Base-by-base conservation (phyloP, 331 rosid species). In the Quercus tomentella region DNA sequence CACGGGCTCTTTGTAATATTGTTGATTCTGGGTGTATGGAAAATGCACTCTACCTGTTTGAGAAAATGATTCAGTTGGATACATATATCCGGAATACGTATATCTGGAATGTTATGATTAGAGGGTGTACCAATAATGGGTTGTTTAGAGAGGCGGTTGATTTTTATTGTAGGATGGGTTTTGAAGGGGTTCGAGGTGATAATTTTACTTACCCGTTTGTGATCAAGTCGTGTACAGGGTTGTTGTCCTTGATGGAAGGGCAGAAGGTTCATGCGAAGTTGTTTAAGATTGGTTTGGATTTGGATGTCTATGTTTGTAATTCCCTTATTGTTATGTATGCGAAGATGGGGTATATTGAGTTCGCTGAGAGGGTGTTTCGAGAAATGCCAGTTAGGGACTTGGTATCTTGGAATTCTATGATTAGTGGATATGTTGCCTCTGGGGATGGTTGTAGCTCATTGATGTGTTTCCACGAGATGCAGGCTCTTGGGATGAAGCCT, bases 391-490 rank as follows among this genome's bases (percentile, higher is more conserved):
- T 73, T 0, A 85, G 74, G 25, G 87, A 91, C 71, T 6, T 85
- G 70, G 91, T 91, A 18, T 88, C 91, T 25, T 91, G 91, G 88
- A 85, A 87, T 73, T 91, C 89, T 12, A 67, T 91, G 84, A 81
- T 84, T 41, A 55, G 85, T 17, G 91, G 89, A 12, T 85, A 85
- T 77, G 86, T 79, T 76, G 23, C 82, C 10, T 76, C 76, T 52
- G 79, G 80, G 76, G 81, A 84, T 75, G 77, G 85, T 60, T 61
- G 63, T 75, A 82, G 76, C 41, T 72, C 90, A 1, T 62, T 87
- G 66, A 55, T 21, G 45, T 85, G 87, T 80, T 88, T 90, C 65
- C 67, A 31, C 57, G 85, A 85, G 30, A 83, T 87, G 92, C 70
- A 74, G 55, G 80, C n/a, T 22, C 37, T 17, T 18, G 84, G 87